Evolutionary conservation across 2,329 filamentous ascomycete species (phyloP).

Genomic region (Whalleya microplaca): DNA sequence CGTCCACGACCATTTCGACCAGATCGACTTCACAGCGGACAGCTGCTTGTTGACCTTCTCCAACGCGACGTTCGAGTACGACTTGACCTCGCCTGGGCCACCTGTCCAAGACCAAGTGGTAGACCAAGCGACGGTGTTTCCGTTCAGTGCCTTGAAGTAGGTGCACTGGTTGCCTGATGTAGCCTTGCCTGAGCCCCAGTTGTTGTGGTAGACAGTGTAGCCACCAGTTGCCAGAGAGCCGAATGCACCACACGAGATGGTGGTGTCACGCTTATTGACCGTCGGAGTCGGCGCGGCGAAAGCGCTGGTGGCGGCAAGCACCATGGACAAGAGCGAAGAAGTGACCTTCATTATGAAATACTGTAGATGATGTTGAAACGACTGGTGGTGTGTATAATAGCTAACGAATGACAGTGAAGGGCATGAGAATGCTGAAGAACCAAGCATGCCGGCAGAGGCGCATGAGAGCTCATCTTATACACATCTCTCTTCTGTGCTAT

Average conservation of each 20-base stretch:
- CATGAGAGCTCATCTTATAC: not conserved
- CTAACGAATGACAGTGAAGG: not conserved
- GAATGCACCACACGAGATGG: not conserved
- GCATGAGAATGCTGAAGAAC: not conserved
- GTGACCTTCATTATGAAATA: not conserved
- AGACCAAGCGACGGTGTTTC: conserved; percentile 45
- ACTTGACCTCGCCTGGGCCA: conserved; percentile 47
- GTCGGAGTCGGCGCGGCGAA: not conserved
- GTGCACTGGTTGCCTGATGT: conserved; percentile 49
- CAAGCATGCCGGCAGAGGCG: not conserved
- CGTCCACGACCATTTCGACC: conserved; percentile 45
- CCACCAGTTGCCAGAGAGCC: conserved; percentile 36
- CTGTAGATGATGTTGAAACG: not conserved
- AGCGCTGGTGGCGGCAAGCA: not conserved
- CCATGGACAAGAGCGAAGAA: not conserved
- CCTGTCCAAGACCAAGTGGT: conserved; percentile 50
- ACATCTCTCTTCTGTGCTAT: too few relatives aligned
- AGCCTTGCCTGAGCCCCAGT: conserved; percentile 48
- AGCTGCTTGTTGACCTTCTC: conserved; percentile 39
- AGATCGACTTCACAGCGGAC: conserved; percentile 41
- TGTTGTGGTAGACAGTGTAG: conserved; percentile 57
- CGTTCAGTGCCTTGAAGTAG: conserved; percentile 43
- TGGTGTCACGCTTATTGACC: not conserved
- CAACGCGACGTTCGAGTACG: conserved; percentile 48
- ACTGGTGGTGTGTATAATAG: not conserved